A percentile compares a stretch with the other conserved stretches of the same genome.
These are phyloP conservation scores for Penicillium paradoxum DNA, from an alignment of 495 filamentous ascomycete species.

Conservation along the genomic window DNA sequence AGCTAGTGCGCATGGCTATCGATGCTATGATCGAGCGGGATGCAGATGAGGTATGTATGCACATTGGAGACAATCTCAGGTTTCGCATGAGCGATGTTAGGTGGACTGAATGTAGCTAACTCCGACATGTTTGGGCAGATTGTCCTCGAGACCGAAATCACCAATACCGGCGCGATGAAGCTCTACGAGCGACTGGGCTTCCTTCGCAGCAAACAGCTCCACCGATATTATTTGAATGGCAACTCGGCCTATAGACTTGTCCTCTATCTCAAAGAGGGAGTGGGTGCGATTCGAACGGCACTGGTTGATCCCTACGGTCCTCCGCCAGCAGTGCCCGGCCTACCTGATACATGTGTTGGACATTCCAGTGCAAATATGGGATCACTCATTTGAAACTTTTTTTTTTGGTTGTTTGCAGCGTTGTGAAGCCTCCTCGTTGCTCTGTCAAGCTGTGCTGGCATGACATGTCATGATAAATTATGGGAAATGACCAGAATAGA, in stretches of 20 bases:
- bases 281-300: constrained; percentile 34
- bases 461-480: constrained; percentile 18
- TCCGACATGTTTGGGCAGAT: constrained; percentile 47
- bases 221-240: constrained; percentile 95
- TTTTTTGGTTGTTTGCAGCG: not conserved
- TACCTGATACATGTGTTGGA: not conserved
- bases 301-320: constrained; percentile 39
- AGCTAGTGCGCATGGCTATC: constrained; percentile 82
- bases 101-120: constrained; percentile 5
- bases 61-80: not conserved
- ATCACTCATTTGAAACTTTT: not conserved
- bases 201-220: constrained; percentile 83
- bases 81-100: not conserved
- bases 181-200: constrained; percentile 94
- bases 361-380: constrained; percentile 19
- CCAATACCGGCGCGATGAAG: constrained; percentile 85
- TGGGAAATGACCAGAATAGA: constrained; percentile 26
- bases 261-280: constrained; percentile 69
- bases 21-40: constrained; percentile 79
- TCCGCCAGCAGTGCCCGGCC: constrained; percentile 6
- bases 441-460: not conserved
- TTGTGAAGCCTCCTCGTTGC: not conserved
- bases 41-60: constrained; percentile 71
- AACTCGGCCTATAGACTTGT: constrained; percentile 90
- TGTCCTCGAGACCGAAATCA: constrained; percentile 94